A percentile compares a stretch with the other conserved stretches of the same genome.
phyloP scores from a whole-genome alignment of 2,329 filamentous ascomycete genomes.

The Stachybotrys chlorohalonatus region DNA sequence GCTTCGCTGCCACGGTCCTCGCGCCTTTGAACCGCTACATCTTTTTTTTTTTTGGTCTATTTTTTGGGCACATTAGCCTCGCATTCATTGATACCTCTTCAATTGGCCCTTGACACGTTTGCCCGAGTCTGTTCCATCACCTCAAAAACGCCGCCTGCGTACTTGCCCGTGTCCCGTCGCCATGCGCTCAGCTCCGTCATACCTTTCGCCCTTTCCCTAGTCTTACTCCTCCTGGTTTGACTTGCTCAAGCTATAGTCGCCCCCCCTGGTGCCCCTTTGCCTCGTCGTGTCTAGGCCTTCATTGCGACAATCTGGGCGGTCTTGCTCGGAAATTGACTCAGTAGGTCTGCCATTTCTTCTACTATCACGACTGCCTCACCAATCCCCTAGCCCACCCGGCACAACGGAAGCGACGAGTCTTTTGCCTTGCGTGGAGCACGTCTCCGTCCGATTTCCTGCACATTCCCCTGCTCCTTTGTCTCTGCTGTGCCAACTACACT shows the following conservation, averaged over 20 bases:
- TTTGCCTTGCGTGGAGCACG: not conserved
- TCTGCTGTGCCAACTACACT: not conserved
- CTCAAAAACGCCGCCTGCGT: not conserved
- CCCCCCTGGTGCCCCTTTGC: not conserved
- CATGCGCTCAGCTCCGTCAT: slow-evolving; percentile 11
- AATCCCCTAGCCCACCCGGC: not conserved
- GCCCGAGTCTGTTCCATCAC: not conserved
- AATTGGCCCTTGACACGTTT: not conserved
- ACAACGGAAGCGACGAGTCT: not conserved
- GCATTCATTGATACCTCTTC: not conserved
- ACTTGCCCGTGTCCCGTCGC: slow-evolving; percentile 9
- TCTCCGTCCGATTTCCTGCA: slow-evolving; percentile 1
- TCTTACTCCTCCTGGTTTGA: slow-evolving; percentile 12
- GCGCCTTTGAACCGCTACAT: not conserved
- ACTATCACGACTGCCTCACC: not conserved
- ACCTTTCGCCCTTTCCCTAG: slow-evolving; percentile 13
- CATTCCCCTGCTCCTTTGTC: not conserved
- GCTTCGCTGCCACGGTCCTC: not conserved
- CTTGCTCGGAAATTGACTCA: not conserved
- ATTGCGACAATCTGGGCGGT: not conserved
- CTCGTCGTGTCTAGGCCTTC: not conserved
- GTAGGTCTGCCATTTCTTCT: not conserved
- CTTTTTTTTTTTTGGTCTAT: not conserved
- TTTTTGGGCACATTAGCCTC: not conserved
- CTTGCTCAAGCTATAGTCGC: not conserved